Base-by-base conservation (phyloP, 768 basidiomycete species). In the Crepidotus variabilis region DNA sequence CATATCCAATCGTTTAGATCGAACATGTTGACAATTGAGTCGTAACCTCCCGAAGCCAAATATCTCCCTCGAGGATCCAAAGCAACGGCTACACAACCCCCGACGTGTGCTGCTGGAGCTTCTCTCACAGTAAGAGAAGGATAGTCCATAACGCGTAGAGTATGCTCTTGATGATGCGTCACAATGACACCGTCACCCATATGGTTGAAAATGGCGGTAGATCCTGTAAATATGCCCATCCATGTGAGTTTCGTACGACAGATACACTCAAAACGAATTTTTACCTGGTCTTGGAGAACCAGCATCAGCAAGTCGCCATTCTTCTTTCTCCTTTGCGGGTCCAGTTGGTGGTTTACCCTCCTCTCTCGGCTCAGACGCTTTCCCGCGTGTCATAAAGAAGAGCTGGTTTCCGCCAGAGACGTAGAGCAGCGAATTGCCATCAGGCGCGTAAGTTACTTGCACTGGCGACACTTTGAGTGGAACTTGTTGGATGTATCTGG, bases 21-120 rank as follows among this genome's bases (percentile, higher is more conserved):
- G 63, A 90, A 91, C 66, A 92, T 73, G 63, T 91, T 89, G 49
- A 93, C 85, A 54, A 93, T 92, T 7, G 88, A 89, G 65, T 93
- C 90, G 54, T 82, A 78, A 11, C 90, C 90, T 32, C 90, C 90
- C 1, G 89, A 87, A 1, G 89, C 89, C 39, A 92, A 78, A 61
- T 91, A 92, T 52, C 86, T 78, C 68, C 90, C 90, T 20, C 90
- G 79, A n/a, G 90, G 90, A 68, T 92, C 90, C 35, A 91, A 71
- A 4, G 88, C 88, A 35, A 88, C 78, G 2, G 88, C 86, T 10
- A 84, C 73, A 61, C 88, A 90, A n/a, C 89, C 90, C 10, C 87
- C 87, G 2, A 91, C 88, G 63, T 92, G 90, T 11, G 90, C 88
- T 1, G 87, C 83, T 10, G 81, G 81, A 58, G 76, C 83, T 63